A percentile compares a stretch with the other conserved stretches of the same genome.
Evolutionary conservation across 2,329 filamentous ascomycete species (phyloP).

Genomic region (Fusarium albosuccineum): DNA sequence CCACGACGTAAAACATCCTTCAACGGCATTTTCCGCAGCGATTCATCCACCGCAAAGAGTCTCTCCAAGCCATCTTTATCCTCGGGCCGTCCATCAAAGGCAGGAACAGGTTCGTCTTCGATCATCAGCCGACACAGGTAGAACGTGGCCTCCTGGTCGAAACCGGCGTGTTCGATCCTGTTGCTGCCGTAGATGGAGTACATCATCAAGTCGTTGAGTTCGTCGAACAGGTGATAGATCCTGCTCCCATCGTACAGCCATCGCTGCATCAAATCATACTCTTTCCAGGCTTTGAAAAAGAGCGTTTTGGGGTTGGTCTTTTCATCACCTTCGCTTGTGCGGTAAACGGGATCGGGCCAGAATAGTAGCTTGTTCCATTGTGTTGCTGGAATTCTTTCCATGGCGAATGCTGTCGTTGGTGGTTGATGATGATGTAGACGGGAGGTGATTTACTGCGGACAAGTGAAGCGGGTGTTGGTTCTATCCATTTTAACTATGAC

Average conservation of each 20-base stretch:
- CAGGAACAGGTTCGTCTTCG: slow-evolving; percentile 9
- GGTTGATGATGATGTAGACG: too few relatives aligned
- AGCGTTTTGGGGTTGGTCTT: not conserved
- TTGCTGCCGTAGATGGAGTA: slow-evolving; percentile 46
- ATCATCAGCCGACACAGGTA: slow-evolving; percentile 35
- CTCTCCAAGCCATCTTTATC: slow-evolving; percentile 15
- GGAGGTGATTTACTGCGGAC: too few relatives aligned
- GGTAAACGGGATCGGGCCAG: not conserved
- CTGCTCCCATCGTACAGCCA: too few relatives aligned
- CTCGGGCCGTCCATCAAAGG: slow-evolving; percentile 3
- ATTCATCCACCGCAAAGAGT: slow-evolving; percentile 3
- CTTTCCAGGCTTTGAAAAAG: not conserved
- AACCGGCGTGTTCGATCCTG: slow-evolving; percentile 40
- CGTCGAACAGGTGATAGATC: accelerated
- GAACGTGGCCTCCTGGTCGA: slow-evolving; percentile 30
- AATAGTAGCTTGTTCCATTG: not conserved
- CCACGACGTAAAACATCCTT: slow-evolving; percentile 24
- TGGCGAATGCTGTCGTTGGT: too few relatives aligned
- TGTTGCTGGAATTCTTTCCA: not conserved
- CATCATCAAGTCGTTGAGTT: not conserved
- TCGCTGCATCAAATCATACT: too few relatives aligned
- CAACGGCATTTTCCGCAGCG: not conserved
- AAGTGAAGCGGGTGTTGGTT: too few relatives aligned
- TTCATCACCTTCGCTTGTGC: not conserved
- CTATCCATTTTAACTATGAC: too few relatives aligned